phyloP scores from a whole-genome alignment of 306 rosid species.

The Quercus rubra region DNA sequence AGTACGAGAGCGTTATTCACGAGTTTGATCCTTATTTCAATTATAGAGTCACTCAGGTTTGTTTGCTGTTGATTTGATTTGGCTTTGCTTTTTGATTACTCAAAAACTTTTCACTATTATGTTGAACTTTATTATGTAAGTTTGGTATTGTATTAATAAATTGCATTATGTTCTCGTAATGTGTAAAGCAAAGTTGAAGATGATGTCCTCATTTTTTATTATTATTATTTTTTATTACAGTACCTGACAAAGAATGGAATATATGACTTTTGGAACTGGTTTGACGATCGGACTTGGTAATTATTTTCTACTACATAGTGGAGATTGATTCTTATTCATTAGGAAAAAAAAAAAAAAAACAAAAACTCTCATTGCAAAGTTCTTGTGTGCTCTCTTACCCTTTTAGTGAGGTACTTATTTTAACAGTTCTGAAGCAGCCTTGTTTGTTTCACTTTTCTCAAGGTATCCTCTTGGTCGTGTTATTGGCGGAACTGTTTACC shows the following conservation, averaged over 20 bases:
- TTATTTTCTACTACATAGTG: constrained; percentile 1
- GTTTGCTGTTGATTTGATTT: constrained; percentile 9
- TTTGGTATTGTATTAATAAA: neutral
- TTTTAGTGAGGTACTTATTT: constrained; percentile 4
- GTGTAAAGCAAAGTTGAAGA: constrained; percentile 9
- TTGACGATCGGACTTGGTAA: constrained; percentile 98
- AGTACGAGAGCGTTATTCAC: constrained; percentile 97
- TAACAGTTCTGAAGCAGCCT: constrained; percentile 22
- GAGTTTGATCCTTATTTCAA: constrained; percentile 99
- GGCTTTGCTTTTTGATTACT: constrained; percentile 13
- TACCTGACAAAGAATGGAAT: constrained; percentile 89
- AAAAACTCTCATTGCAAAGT: neutral
- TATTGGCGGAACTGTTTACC: constrained; percentile 97
- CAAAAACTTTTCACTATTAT: neutral
- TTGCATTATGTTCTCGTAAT: constrained; percentile 10
- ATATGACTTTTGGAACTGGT: constrained; percentile 99
- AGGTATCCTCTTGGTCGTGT: constrained; percentile 99
- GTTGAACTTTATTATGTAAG: neutral
- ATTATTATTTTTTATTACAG: constrained; percentile 54
- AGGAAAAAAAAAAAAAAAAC: neutral
- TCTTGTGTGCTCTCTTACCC: neutral
- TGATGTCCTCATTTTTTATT: constrained; percentile 31
- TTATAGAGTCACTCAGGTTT: constrained; percentile 98
- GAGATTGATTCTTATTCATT: neutral
- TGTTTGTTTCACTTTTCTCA: constrained; percentile 8